Conservation (phyloP, 1,284 basidiomycete genomes). For the Cystobasidium pallidum region DNA sequence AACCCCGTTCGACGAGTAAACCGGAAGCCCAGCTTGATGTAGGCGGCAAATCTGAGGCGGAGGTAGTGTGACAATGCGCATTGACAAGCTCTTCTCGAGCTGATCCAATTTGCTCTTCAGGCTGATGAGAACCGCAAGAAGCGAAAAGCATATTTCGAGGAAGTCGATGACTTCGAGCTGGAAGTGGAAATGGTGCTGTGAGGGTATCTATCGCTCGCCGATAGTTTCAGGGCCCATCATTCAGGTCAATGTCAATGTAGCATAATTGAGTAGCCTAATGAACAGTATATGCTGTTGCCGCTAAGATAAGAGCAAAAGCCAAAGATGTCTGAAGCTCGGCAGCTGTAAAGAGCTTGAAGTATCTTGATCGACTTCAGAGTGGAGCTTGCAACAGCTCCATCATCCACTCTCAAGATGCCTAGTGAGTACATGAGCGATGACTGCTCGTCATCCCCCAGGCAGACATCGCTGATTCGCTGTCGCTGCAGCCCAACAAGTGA, state of each 20-base stretch:
- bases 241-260: background rate
- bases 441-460: too few species aligned
- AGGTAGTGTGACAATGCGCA: background rate
- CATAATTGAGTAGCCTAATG: background rate
- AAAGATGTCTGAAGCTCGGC: background rate
- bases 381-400: slow-evolving; percentile 5
- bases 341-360: slow-evolving; percentile 3
- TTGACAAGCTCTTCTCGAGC: background rate
- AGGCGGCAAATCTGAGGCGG: background rate
- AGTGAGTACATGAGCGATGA: background rate
- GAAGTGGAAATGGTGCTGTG: slow-evolving; percentile 20
- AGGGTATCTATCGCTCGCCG: background rate
- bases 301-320: background rate
- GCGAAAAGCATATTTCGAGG: slow-evolving; percentile 24
- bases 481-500: slow-evolving; percentile 47
- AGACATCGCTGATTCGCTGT: background rate
- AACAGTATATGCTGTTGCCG: background rate
- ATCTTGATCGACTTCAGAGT: slow-evolving; percentile 1
- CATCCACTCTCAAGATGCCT: background rate
- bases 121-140: slow-evolving; percentile 3
- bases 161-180: slow-evolving; percentile 28
- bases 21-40: too few species aligned
- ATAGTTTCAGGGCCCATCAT: background rate
- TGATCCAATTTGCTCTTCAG: background rate
- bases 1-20: background rate